Percentiles rank a stretch among this genome's conserved stretches.
Conservation (phyloP, 495 filamentous ascomycete genomes). For the Aspergillus steynii region DNA sequence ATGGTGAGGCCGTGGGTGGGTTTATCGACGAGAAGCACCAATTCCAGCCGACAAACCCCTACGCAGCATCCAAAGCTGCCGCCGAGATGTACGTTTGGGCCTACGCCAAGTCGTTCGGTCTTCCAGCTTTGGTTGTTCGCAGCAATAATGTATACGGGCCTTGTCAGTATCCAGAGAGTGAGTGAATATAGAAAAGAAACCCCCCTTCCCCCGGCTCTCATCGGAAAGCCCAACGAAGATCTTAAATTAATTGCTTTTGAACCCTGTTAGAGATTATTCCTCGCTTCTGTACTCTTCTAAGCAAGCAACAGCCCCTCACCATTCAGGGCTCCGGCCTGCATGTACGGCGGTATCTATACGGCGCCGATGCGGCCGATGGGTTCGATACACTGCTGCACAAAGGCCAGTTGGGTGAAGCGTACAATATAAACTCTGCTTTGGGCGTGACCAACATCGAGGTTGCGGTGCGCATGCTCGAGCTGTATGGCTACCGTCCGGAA, state of each 20-base stretch:
- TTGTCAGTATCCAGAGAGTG: slow-evolving; percentile 78
- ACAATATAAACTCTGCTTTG: slow-evolving; percentile 70
- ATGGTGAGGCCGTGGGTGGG: slow-evolving; percentile 66
- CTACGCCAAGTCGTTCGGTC: slow-evolving; percentile 69
- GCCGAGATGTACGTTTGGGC: slow-evolving; percentile 80
- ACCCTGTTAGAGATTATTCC: slow-evolving; percentile 65
- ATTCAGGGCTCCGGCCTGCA: slow-evolving; percentile 70
- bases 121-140: slow-evolving; percentile 69
- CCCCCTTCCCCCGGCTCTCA: slow-evolving; percentile 52
- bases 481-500: slow-evolving; percentile 43
- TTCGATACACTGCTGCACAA: slow-evolving; percentile 77
- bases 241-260: slow-evolving; percentile 17
- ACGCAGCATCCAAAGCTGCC: slow-evolving; percentile 75
- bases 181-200: slow-evolving; percentile 65
- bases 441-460: slow-evolving; percentile 65
- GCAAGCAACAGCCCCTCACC: slow-evolving; percentile 55
- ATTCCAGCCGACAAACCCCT: slow-evolving; percentile 73
- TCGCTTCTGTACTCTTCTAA: slow-evolving; percentile 67
- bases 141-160: slow-evolving; percentile 82
- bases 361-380: slow-evolving; percentile 71
- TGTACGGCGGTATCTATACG: slow-evolving; percentile 68
- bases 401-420: slow-evolving; percentile 63
- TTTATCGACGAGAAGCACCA: slow-evolving; percentile 57
- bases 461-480: slow-evolving; percentile 56
- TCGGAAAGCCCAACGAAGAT: background rate